A percentile compares a stretch with the other conserved stretches of the same genome.
Evolutionary conservation across 2,329 filamentous ascomycete genomes (phyloP).

Genomic region (Claviceps africana): DNA sequence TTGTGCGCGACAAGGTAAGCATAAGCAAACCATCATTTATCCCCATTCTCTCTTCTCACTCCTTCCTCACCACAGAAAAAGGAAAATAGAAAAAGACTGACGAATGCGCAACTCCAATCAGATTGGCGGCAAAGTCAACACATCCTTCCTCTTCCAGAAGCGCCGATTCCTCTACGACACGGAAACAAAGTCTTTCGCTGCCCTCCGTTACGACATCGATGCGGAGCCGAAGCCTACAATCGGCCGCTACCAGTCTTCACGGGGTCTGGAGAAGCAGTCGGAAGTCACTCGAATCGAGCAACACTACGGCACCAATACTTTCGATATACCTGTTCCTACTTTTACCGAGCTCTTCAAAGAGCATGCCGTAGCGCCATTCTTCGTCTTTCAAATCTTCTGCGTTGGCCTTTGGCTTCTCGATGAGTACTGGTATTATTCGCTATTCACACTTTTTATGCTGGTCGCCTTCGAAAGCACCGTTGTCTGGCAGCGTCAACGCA

Average conservation of each 20-base stretch:
- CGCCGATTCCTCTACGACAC: constrained; percentile 79
- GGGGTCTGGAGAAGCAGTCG: constrained; percentile 58
- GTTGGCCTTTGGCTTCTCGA: constrained; percentile 97
- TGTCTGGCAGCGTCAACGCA: constrained; percentile 96
- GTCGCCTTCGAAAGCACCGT: constrained; percentile 96
- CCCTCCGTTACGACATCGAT: constrained; percentile 74
- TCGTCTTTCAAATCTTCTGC: constrained; percentile 98
- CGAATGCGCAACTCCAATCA: constrained; percentile 14
- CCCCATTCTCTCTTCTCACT: background rate
- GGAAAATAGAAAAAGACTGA: background rate
- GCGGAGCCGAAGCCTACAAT: constrained; percentile 69
- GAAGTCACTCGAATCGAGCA: constrained; percentile 71
- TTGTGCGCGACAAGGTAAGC: constrained; percentile 58
- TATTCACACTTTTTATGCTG: constrained; percentile 98
- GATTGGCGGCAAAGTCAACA: constrained; percentile 58
- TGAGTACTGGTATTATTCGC: constrained; percentile 99
- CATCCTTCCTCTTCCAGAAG: constrained; percentile 96
- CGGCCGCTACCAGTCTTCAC: constrained; percentile 62
- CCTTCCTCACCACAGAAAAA: background rate
- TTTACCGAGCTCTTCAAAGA: constrained; percentile 96
- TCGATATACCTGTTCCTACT: constrained; percentile 92
- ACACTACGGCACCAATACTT: constrained; percentile 91
- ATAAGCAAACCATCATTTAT: constrained; percentile 15
- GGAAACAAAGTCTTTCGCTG: constrained; percentile 60
- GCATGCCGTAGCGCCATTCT: constrained; percentile 96